These are phyloP conservation scores for Aspergillus nidulans DNA, from an alignment of 495 filamentous ascomycete genomes.

Conservation along the genomic window DNA sequence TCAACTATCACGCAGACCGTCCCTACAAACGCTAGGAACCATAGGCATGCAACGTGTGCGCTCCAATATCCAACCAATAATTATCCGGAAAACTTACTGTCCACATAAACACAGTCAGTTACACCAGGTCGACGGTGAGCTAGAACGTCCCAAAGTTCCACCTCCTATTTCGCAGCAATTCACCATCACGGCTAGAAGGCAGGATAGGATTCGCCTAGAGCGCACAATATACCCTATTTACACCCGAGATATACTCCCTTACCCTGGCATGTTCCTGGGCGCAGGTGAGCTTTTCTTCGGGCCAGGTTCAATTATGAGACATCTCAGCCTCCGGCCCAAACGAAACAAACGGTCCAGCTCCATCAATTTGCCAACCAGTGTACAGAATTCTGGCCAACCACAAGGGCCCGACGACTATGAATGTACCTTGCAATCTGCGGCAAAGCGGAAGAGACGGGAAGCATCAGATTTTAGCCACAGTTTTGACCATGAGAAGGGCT, in stretches of 20 bases:
- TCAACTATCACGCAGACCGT: conserved; percentile 69
- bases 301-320: conserved; percentile 74
- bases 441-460: not conserved
- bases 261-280: conserved; percentile 73
- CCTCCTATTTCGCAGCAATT: conserved; percentile 14
- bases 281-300: conserved; percentile 56
- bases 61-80: conserved; percentile 57
- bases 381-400: conserved; percentile 14
- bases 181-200: conserved; percentile 56
- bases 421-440: not conserved
- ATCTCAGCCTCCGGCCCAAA: conserved; percentile 53
- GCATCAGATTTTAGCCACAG: not conserved
- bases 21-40: conserved; percentile 71
- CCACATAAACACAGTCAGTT: conserved; percentile 50
- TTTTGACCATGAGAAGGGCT: conserved; percentile 1
- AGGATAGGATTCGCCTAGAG: conserved; percentile 76
- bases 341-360: conserved; percentile 34
- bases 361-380: conserved; percentile 12
- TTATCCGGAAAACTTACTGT: conserved; percentile 84
- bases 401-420: conserved; percentile 12
- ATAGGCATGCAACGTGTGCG: conserved; percentile 63
- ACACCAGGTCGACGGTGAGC: conserved; percentile 23
- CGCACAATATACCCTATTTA: conserved; percentile 71
- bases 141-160: conserved; percentile 29
- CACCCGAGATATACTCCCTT: conserved; percentile 77